Evolutionary conservation across 306 rosid species (phyloP), one percentile per base, ranked within the genome.

Genomic region (Oxytropis ochrocephala): DNA sequence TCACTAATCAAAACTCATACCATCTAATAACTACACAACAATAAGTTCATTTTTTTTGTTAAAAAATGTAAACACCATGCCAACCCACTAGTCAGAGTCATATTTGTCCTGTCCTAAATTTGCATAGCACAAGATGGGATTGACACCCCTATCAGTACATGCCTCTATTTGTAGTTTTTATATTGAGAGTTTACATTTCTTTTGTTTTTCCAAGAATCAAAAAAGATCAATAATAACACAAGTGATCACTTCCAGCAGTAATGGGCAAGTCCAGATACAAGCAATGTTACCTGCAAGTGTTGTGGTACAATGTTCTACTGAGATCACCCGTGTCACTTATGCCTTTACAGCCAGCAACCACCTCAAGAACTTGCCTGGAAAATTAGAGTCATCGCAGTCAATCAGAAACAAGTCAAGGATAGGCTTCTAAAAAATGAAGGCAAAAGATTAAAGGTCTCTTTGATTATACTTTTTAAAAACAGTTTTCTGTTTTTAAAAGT

Each of bases 321-420:
- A 90, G 87, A 57, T 83, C 82, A 76, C 71, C 85, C 18, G 86
- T 50, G 32, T 94, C 91, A 29, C 16, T 67, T 71, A 87, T 80
- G 74, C 92, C 89, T 81, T 88, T 88, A 77, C 89, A 87, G 58
- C 95, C 97, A 51, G 98, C 97, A 60, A 90, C 84, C 68, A 90
- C 97, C 82, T 93, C 98, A 67, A 93, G 91, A 78, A 93, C 97
- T 90, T 90, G 97, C 85, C 96, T 90, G 77, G 77, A 69, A 81
- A 67, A 57, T 43, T 50, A 36, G 10, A 64, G 43, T 19, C 75
- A 79, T 38, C 5, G 3, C 29, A 68, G 39, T 51, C 62, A 18
- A 7, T 61, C 9, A 39, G 53, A 56, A 7, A 35, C 8, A 70
- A 50, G 60, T 53, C 49, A 0, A 44, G 59, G 68, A 49, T 0